Evolutionary conservation across 106 monocot genomes (phyloP).

Genomic region (Narthecium ossifragum): DNA sequence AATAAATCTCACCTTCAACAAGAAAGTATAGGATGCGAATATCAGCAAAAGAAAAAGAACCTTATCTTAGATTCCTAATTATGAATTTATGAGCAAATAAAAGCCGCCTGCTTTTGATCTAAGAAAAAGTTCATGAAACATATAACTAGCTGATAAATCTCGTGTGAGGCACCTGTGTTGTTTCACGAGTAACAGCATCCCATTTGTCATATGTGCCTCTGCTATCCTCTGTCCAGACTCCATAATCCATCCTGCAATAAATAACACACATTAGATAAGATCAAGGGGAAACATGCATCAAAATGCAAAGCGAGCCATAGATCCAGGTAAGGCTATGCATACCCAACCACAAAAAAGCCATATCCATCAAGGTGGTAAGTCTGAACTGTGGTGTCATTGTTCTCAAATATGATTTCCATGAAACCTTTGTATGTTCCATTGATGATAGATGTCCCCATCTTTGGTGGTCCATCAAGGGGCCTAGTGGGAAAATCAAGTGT

Average conservation of each 20-base stretch:
- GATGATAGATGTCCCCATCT: slow-evolving; percentile 37
- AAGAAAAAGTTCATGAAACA: not conserved
- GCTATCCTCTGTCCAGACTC: slow-evolving; percentile 64
- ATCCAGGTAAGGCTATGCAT: slow-evolving; percentile 13
- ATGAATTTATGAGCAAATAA: no score
- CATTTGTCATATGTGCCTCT: slow-evolving; percentile 72
- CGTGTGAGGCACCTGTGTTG: slow-evolving; percentile 43
- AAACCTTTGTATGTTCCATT: slow-evolving; percentile 73
- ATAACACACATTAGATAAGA: not conserved
- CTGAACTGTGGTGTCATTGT: slow-evolving; percentile 70
- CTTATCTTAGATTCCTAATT: no score
- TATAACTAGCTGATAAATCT: no score
- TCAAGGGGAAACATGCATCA: not conserved
- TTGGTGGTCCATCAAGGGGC: slow-evolving; percentile 34
- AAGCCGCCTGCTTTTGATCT: no score
- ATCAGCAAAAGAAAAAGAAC: no score
- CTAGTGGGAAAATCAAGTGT: slow-evolving; percentile 62
- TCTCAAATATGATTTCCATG: slow-evolving; percentile 79
- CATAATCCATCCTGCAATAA: slow-evolving; percentile 63
- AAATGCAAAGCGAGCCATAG: not conserved
- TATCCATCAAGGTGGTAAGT: slow-evolving; percentile 83
- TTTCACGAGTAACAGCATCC: slow-evolving; percentile 69
- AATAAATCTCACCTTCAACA: no score
- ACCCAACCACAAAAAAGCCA: slow-evolving; percentile 86
- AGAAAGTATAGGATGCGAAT: no score